A percentile compares a stretch with the other conserved stretches of the same genome.
Conservation (phyloP, 2,329 filamentous ascomycete species). For the Westerdykella sp. region DNA sequence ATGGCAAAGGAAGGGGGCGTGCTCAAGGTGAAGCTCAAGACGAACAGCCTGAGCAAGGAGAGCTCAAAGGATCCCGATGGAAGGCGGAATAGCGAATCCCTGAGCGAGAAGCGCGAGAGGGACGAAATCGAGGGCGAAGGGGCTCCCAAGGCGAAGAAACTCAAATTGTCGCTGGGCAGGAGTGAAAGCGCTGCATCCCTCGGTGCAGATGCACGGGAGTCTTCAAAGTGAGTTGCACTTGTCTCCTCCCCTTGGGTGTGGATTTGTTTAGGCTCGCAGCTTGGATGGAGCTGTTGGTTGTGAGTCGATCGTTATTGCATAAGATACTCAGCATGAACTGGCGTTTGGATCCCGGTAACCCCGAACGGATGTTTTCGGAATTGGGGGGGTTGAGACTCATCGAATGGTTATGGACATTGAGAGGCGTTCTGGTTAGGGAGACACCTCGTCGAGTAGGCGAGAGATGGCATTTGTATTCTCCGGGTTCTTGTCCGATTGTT, state of each 20-base stretch:
- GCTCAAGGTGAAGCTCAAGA: constrained; percentile 33
- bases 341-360: constrained; percentile 3
- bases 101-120: constrained; percentile 23
- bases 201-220: constrained; percentile 8
- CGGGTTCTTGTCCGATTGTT: neutral
- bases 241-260: constrained; percentile 3
- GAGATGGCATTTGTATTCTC: neutral
- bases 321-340: constrained; percentile 6
- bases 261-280: neutral
- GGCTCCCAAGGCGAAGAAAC: constrained; percentile 34
- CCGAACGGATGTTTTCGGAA: neutral
- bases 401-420: too few relatives aligned
- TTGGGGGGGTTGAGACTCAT: too few relatives aligned
- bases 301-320: neutral
- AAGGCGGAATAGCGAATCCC: neutral
- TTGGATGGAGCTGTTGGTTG: neutral
- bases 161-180: constrained; percentile 25
- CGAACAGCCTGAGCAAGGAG: constrained; percentile 15
- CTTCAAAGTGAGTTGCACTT: constrained; percentile 2
- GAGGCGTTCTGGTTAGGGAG: too few relatives aligned
- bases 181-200: constrained; percentile 1
- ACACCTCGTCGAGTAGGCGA: too few relatives aligned
- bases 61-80: constrained; percentile 7
- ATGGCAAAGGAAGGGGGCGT: constrained; percentile 12
- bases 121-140: constrained; percentile 24